Conservation (phyloP, 2,329 filamentous ascomycete species). For the Ciborinia camelliae region DNA sequence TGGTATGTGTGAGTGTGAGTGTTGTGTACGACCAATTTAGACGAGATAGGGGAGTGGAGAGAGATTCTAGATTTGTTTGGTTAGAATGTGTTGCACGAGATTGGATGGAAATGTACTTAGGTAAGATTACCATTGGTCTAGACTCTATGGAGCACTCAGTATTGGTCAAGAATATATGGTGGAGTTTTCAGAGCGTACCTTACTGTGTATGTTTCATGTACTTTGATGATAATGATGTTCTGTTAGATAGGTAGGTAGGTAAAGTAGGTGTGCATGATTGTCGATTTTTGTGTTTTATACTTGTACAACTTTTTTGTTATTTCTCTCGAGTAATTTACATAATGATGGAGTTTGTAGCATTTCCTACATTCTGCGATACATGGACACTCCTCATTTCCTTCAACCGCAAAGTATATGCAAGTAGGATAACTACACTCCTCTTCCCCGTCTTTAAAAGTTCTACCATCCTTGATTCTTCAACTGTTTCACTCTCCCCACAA, state of each 20-base stretch:
- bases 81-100: background rate
- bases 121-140: too few relatives aligned
- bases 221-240: background rate
- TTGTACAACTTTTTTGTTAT: background rate
- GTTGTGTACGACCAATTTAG: background rate
- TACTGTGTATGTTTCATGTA: background rate
- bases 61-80: background rate
- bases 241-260: background rate
- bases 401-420: background rate
- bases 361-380: background rate
- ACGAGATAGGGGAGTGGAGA: background rate
- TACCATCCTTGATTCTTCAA: constrained; percentile 79
- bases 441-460: background rate
- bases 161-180: background rate
- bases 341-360: background rate
- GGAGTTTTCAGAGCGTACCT: background rate
- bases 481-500: constrained; percentile 62
- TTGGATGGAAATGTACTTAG: too few relatives aligned
- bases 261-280: background rate
- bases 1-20: too few relatives aligned
- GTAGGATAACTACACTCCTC: constrained; percentile 19
- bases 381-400: background rate
- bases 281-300: background rate
- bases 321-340: constrained; percentile 13
- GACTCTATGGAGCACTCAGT: background rate